Conservation (phyloP, 1,284 basidiomycete species). For the Calocybe gambosa region DNA sequence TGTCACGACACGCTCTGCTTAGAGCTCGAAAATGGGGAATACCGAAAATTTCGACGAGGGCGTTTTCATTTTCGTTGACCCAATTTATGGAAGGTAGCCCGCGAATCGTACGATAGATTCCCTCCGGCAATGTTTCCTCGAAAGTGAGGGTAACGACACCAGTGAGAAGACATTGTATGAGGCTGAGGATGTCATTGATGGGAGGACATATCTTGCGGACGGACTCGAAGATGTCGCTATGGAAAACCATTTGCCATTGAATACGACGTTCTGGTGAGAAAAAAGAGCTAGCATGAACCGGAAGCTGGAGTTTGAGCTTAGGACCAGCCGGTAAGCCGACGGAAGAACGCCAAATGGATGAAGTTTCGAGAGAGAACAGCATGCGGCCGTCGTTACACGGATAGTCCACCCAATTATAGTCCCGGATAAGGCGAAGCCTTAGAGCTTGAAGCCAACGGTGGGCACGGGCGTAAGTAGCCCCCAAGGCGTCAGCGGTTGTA, state of each 20-base stretch:
- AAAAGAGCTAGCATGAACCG: conserved; percentile 72
- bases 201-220: conserved; percentile 71
- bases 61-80: conserved; percentile 61
- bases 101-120: conserved; percentile 64
- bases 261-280: conserved; percentile 76
- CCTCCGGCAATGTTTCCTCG: conserved; percentile 63
- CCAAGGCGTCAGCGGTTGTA: conserved; percentile 72
- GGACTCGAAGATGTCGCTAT: conserved; percentile 73
- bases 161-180: conserved; percentile 76
- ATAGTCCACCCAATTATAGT: conserved; percentile 63
- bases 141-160: conserved; percentile 71
- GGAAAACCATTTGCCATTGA: conserved; percentile 86
- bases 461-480: conserved; percentile 70
- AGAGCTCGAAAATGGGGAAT: conserved; percentile 61
- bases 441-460: conserved; percentile 66
- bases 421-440: conserved; percentile 52
- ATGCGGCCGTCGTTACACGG: conserved; percentile 57
- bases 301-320: conserved; percentile 63
- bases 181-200: conserved; percentile 68
- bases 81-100: conserved; percentile 70
- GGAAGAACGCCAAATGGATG: conserved; percentile 69
- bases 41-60: conserved; percentile 68
- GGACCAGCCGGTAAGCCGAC: conserved; percentile 70
- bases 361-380: conserved; percentile 70
- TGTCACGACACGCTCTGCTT: conserved; percentile 65